Conservation (phyloP, 129 eudicot genomes). For the Artemisia tridentata region DNA sequence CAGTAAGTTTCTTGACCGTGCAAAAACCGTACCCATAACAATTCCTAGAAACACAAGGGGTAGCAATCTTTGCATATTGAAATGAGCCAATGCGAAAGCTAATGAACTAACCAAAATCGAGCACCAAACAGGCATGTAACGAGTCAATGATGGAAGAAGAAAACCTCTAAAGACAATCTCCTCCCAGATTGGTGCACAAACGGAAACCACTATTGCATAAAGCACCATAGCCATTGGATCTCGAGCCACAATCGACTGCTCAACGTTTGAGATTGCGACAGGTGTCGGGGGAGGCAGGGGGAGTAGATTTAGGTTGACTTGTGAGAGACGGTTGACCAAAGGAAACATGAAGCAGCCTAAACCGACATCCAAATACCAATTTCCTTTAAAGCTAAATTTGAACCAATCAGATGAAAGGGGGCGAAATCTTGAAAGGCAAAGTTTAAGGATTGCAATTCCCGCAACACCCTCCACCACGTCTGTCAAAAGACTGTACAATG, state of each 20-base stretch:
- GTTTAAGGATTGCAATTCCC: slow-evolving; percentile 61
- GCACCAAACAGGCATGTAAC: slow-evolving; percentile 77
- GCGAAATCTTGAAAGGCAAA: slow-evolving; percentile 49
- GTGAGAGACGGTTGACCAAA: slow-evolving; percentile 67
- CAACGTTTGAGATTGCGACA: slow-evolving; percentile 60
- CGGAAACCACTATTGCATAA: slow-evolving; percentile 55
- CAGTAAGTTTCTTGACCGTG: slow-evolving; percentile 58
- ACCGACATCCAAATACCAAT: slow-evolving; percentile 56
- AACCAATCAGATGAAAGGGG: slow-evolving; percentile 71
- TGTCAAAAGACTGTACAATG: slow-evolving; percentile 63
- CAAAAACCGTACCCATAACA: slow-evolving; percentile 61
- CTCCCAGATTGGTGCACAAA: slow-evolving; percentile 78
- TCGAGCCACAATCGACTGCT: slow-evolving; percentile 66
- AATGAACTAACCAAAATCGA: slow-evolving; percentile 61
- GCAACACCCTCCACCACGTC: slow-evolving; percentile 63
- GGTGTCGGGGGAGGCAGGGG: slow-evolving; percentile 63
- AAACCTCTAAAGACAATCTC: slow-evolving; percentile 76
- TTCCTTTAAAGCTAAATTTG: slow-evolving; percentile 46
- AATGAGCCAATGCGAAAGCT: slow-evolving; percentile 75
- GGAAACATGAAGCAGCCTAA: slow-evolving; percentile 74
- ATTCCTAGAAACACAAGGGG: slow-evolving; percentile 67
- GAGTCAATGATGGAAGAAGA: slow-evolving; percentile 72
- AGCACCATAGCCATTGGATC: slow-evolving; percentile 71
- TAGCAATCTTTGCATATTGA: slow-evolving; percentile 61
- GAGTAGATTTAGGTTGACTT: slow-evolving; percentile 50